A percentile compares a stretch with the other conserved stretches of the same genome.
Evolutionary conservation across 345 rosid genomes (phyloP).

Genomic region (Populus simonii): DNA sequence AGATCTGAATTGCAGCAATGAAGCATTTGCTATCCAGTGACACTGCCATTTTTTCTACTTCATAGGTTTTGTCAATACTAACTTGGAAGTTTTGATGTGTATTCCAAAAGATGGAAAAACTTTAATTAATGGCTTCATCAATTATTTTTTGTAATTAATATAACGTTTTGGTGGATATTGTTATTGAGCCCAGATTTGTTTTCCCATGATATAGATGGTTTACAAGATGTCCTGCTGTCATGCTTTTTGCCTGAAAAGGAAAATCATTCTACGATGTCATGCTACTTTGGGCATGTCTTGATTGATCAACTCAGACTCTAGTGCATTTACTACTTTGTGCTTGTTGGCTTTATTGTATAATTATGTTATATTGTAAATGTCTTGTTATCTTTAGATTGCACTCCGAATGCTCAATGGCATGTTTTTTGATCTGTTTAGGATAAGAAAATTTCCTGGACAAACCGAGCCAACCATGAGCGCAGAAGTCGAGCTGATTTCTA

Average conservation of each 20-base stretch:
- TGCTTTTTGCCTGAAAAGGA: background rate
- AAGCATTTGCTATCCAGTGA: background rate
- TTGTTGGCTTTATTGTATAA: background rate
- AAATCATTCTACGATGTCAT: background rate
- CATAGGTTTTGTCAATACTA: background rate
- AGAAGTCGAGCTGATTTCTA: constrained; percentile 92
- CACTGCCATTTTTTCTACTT: background rate
- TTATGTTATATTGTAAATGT: background rate
- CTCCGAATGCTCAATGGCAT: background rate
- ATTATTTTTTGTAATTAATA: too few relatives aligned
- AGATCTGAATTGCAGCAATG: background rate
- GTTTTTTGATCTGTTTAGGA: constrained; percentile 43
- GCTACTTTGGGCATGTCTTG: background rate
- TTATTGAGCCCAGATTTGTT: background rate
- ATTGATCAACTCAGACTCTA: background rate
- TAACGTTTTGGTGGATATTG: background rate
- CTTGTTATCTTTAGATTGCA: background rate
- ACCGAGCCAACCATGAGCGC: constrained; percentile 98
- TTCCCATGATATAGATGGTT: background rate
- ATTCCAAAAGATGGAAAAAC: background rate
- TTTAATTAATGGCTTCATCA: background rate
- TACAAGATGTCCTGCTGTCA: background rate
- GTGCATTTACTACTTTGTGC: background rate
- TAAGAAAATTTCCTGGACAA: constrained; percentile 96
- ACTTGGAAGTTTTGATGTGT: background rate